Evolutionary conservation across 768 basidiomycete species (phyloP).

Genomic region (Pisolithus marmoratus): DNA sequence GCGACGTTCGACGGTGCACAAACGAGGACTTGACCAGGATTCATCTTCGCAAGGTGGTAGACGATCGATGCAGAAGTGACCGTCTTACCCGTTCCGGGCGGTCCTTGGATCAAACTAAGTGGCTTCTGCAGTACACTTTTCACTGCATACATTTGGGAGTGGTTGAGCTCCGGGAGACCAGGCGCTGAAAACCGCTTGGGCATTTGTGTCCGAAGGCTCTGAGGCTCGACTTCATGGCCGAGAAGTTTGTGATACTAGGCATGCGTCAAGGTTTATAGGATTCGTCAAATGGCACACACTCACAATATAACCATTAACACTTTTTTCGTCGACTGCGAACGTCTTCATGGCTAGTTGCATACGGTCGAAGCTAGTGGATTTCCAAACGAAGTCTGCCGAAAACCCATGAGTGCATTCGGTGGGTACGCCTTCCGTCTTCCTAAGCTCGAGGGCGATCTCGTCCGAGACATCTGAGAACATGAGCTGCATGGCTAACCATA

Average conservation of each 20-base stretch:
- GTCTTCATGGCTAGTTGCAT: conserved; percentile 99
- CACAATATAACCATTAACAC: conserved; percentile 97
- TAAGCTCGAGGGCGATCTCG: conserved; percentile 91
- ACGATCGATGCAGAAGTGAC: conserved; percentile 99
- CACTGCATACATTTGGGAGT: conserved; percentile 99
- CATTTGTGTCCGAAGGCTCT: conserved; percentile 87
- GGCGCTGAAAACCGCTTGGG: conserved; percentile 97
- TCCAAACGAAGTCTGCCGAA: conserved; percentile 99
- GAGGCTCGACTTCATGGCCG: conserved; percentile 95
- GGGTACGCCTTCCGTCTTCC: conserved; percentile 88
- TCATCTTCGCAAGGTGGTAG: conserved; percentile 99
- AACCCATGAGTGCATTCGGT: conserved; percentile 93
- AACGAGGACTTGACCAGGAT: conserved; percentile 97
- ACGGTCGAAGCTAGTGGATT: conserved; percentile 97
- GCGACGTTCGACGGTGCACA: conserved; percentile 99
- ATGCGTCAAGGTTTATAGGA: conserved; percentile 2
- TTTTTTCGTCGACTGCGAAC: conserved; percentile 98
- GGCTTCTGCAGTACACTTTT: conserved; percentile 99
- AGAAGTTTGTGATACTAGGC: conserved; percentile 94
- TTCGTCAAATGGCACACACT: conserved; percentile 26
- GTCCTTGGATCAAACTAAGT: conserved; percentile 94
- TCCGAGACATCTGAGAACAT: conserved; percentile 80
- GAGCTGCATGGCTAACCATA: background rate
- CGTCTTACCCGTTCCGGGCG: conserved; percentile 98
- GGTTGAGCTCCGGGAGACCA: conserved; percentile 95